Evolutionary conservation across 495 filamentous ascomycete genomes (phyloP).

Genomic region (Lepraria neglecta): DNA sequence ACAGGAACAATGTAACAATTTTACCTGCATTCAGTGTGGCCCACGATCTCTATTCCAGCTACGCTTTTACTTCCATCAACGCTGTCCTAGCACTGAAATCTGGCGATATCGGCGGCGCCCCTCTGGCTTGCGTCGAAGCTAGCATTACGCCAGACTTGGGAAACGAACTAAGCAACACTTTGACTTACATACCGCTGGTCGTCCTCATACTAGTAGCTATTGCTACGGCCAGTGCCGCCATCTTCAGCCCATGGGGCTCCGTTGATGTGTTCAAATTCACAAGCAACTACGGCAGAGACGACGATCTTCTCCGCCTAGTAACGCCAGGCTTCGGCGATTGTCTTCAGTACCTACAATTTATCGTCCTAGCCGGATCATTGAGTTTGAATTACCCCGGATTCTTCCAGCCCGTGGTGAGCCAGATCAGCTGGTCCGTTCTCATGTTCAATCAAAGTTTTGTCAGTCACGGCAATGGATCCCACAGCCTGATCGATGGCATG

Average conservation of each 20-base stretch:
- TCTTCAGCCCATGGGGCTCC: slow-evolving; percentile 91
- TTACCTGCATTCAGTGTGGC: slow-evolving; percentile 67
- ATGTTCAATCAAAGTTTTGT: slow-evolving; percentile 94
- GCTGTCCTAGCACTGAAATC: slow-evolving; percentile 64
- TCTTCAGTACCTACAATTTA: slow-evolving; percentile 93
- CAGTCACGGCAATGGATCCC: slow-evolving; percentile 53
- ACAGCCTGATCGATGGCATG: slow-evolving; percentile 72
- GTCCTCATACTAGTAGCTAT: slow-evolving; percentile 73
- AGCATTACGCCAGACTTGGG: slow-evolving; percentile 77
- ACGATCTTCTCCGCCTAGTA: slow-evolving; percentile 83
- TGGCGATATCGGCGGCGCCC: slow-evolving; percentile 55
- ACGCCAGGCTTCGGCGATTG: slow-evolving; percentile 97
- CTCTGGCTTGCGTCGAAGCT: slow-evolving; percentile 72
- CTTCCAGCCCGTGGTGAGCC: slow-evolving; percentile 84
- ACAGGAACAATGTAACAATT: slow-evolving; percentile 45
- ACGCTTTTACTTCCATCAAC: slow-evolving; percentile 75
- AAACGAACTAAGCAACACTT: slow-evolving; percentile 50
- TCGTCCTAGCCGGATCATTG: slow-evolving; percentile 78
- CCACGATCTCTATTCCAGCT: slow-evolving; percentile 72
- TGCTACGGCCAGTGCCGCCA: slow-evolving; percentile 73
- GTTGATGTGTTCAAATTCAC: slow-evolving; percentile 86
- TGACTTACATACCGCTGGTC: slow-evolving; percentile 73
- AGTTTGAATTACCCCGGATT: slow-evolving; percentile 88
- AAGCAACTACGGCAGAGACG: slow-evolving; percentile 91
- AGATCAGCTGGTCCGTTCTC: slow-evolving; percentile 76